Percentiles rank a stretch among this genome's conserved stretches.
phyloP scores from a whole-genome alignment of 177 flowering plant genomes.

The Vitis hybrid region DNA sequence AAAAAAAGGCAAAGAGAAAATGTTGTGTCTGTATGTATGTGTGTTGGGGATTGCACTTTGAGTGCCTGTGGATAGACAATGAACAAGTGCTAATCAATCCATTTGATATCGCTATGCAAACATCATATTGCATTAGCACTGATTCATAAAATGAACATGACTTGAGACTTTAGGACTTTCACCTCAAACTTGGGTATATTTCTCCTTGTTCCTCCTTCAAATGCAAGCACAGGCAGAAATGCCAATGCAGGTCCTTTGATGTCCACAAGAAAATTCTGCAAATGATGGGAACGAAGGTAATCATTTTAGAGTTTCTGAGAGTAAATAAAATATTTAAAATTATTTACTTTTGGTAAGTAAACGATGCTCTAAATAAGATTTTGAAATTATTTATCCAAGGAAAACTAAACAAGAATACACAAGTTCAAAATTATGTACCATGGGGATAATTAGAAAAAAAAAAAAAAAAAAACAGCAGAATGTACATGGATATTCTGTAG shows the following conservation, averaged over 20 bases:
- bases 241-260: constrained; percentile 89
- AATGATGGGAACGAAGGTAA: constrained; percentile 9
- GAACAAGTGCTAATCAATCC: too few species aligned
- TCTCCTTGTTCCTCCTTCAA: constrained; percentile 97
- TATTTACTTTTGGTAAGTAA: too few species aligned
- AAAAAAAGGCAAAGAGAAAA: too few species aligned
- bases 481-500: background rate
- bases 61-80: too few species aligned
- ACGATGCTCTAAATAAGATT: background rate
- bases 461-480: background rate
- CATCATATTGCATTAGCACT: too few species aligned
- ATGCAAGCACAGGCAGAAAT: constrained; percentile 90
- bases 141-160: background rate
- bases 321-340: too few species aligned
- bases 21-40: too few species aligned
- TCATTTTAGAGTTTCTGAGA: background rate
- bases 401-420: background rate
- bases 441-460: background rate
- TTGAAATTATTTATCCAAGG: too few species aligned
- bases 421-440: too few species aligned
- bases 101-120: too few species aligned
- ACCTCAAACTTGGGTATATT: constrained; percentile 98
- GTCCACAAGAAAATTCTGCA: constrained; percentile 88
- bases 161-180: background rate
- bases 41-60: too few species aligned